A percentile compares a stretch with the other conserved stretches of the same genome.
phyloP scores from a whole-genome alignment of 768 basidiomycete species.

The Kwoniella shandongensis region DNA sequence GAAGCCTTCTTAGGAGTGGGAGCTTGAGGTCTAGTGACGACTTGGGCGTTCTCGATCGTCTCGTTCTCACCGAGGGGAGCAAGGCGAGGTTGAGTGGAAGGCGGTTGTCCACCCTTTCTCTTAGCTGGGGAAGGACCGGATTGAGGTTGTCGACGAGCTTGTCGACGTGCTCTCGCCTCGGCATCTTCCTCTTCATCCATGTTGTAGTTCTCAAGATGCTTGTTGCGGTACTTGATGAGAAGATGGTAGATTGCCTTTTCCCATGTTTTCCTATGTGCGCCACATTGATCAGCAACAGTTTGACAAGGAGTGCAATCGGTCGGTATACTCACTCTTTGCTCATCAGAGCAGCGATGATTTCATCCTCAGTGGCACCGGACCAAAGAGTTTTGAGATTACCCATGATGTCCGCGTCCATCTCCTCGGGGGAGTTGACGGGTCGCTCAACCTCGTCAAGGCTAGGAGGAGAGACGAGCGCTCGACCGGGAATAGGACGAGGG shows the following conservation, averaged over 20 bases:
- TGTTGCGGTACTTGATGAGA: slow-evolving; percentile 76
- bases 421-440: slow-evolving; percentile 64
- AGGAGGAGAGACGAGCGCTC: slow-evolving; percentile 57
- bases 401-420: slow-evolving; percentile 86
- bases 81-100: slow-evolving; percentile 21
- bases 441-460: slow-evolving; percentile 67
- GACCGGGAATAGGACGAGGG: slow-evolving; percentile 50
- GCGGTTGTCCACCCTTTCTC: slow-evolving; percentile 36
- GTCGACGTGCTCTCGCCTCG: slow-evolving; percentile 36
- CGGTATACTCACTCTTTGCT: slow-evolving; percentile 55
- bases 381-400: slow-evolving; percentile 88
- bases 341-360: slow-evolving; percentile 67
- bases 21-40: slow-evolving; percentile 48
- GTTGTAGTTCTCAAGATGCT: slow-evolving; percentile 69
- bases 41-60: slow-evolving; percentile 32
- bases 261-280: slow-evolving; percentile 69
- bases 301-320: background rate
- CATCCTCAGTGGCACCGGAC: slow-evolving; percentile 73
- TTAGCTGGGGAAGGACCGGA: slow-evolving; percentile 39
- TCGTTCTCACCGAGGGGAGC: slow-evolving; percentile 42
- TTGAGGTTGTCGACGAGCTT: slow-evolving; percentile 21
- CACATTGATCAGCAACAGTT: background rate
- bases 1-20: slow-evolving; percentile 55
- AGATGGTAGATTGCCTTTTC: slow-evolving; percentile 95
- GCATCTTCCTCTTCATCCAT: slow-evolving; percentile 65